A percentile compares a stretch with the other conserved stretches of the same genome.
These are phyloP conservation scores for Heritiera littoralis DNA, from an alignment of 345 rosid genomes.

Conservation along the genomic window DNA sequence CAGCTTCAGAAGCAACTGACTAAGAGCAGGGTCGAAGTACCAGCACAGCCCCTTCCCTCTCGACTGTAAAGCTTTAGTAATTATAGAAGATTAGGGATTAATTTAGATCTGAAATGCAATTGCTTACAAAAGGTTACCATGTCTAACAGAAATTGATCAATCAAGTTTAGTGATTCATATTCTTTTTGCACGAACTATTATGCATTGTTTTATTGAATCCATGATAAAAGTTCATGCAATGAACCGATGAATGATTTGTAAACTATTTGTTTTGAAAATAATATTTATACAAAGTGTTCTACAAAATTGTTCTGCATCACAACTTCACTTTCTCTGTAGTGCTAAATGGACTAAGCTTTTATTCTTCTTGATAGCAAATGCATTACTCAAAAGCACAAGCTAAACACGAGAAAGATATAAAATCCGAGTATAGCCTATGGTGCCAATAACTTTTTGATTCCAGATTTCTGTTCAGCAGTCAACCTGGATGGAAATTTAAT, in stretches of 20 bases:
- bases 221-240: too few relatives aligned
- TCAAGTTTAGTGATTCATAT: background rate
- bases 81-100: constrained; percentile 10
- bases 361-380: constrained; percentile 13
- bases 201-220: too few relatives aligned
- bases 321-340: background rate
- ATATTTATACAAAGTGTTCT: too few relatives aligned
- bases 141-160: constrained; percentile 11
- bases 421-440: constrained; percentile 5
- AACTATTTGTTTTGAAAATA: too few relatives aligned
- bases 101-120: constrained; percentile 8
- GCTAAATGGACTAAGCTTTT: too few relatives aligned
- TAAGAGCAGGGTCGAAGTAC: background rate
- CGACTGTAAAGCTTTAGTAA: background rate
- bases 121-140: constrained; percentile 1
- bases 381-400: background rate
- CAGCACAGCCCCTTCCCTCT: background rate
- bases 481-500: constrained; percentile 68
- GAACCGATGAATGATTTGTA: too few relatives aligned
- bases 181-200: background rate
- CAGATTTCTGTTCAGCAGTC: constrained; percentile 71
- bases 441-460: constrained; percentile 67
- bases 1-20: constrained; percentile 16
- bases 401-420: too few relatives aligned
- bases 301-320: background rate